These are phyloP conservation scores for Helotiales sp. DNA, from an alignment of 2,329 filamentous ascomycete genomes.

Conservation along the genomic window DNA sequence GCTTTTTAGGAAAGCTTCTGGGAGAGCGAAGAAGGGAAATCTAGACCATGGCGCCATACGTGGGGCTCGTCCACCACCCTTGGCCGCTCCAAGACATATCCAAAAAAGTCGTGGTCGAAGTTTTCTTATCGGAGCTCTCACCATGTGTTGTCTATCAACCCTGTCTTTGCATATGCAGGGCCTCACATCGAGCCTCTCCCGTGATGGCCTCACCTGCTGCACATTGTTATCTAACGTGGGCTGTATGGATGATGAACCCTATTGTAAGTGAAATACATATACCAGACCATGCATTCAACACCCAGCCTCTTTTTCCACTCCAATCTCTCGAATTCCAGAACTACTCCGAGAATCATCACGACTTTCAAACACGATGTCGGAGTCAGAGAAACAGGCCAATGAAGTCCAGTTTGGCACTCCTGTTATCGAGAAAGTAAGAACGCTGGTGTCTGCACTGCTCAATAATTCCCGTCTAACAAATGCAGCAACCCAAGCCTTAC, in stretches of 20 bases:
- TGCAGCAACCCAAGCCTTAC: neutral
- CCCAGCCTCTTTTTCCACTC: neutral
- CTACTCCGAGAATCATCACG: neutral
- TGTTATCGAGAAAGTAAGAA: neutral
- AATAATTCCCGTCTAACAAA: neutral
- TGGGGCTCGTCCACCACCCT: neutral
- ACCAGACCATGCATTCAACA: neutral
- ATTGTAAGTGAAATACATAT: neutral
- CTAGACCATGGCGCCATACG: neutral
- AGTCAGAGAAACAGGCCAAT: neutral
- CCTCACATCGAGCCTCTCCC: neutral
- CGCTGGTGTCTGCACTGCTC: neutral
- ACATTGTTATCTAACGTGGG: neutral
- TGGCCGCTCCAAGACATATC: neutral
- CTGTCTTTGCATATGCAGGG: neutral
- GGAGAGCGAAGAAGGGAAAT: neutral
- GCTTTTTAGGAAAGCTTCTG: neutral
- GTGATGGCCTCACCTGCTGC: neutral
- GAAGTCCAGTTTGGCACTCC: neutral
- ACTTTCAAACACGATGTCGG: neutral
- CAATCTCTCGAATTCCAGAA: neutral
- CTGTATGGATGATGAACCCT: neutral
- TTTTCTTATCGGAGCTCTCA: neutral
- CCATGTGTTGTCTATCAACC: neutral
- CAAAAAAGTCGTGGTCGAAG: neutral